These are phyloP conservation scores for Fusarium decemcellulare DNA, from an alignment of 2,329 filamentous ascomycete species.

Conservation along the genomic window DNA sequence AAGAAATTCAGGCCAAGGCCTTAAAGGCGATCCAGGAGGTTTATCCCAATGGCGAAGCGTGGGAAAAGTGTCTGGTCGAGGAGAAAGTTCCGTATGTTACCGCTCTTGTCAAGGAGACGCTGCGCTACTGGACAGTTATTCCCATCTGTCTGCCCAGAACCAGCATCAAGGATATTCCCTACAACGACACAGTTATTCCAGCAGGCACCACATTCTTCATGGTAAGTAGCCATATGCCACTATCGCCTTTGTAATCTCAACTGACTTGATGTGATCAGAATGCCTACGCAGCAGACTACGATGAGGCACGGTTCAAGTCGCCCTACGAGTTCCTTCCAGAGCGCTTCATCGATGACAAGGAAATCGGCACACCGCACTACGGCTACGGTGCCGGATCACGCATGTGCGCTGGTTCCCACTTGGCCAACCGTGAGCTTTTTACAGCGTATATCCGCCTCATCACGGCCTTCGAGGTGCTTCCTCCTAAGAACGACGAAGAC, in stretches of 20 bases:
- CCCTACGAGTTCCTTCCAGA: conserved; percentile 77
- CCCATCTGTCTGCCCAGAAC: conserved; percentile 82
- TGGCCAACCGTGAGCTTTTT: conserved; percentile 75
- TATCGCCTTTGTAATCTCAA: neutral
- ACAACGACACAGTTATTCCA: conserved; percentile 77
- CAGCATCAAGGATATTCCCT: conserved; percentile 80
- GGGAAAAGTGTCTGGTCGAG: conserved; percentile 79
- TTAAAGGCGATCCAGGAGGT: conserved; percentile 78
- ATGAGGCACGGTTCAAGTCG: conserved; percentile 75
- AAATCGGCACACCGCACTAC: conserved; percentile 71
- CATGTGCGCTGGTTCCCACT: conserved; percentile 75
- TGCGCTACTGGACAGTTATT: conserved; percentile 85
- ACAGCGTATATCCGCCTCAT: conserved; percentile 72
- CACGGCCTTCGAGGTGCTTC: conserved; percentile 69
- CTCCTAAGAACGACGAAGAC: conserved; percentile 61
- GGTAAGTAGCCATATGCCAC: conserved; percentile 54
- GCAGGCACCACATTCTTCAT: conserved; percentile 86
- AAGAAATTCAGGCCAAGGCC: conserved; percentile 78
- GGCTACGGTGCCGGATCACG: conserved; percentile 74
- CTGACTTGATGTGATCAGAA: conserved; percentile 61
- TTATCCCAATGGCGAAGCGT: conserved; percentile 83
- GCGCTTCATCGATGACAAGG: conserved; percentile 73
- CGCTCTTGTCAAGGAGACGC: conserved; percentile 82
- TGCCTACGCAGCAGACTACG: conserved; percentile 82
- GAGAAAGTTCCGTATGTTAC: conserved; percentile 85